These are phyloP conservation scores for Dipteronia dyeriana DNA, from an alignment of 345 rosid species.

Conservation along the genomic window DNA sequence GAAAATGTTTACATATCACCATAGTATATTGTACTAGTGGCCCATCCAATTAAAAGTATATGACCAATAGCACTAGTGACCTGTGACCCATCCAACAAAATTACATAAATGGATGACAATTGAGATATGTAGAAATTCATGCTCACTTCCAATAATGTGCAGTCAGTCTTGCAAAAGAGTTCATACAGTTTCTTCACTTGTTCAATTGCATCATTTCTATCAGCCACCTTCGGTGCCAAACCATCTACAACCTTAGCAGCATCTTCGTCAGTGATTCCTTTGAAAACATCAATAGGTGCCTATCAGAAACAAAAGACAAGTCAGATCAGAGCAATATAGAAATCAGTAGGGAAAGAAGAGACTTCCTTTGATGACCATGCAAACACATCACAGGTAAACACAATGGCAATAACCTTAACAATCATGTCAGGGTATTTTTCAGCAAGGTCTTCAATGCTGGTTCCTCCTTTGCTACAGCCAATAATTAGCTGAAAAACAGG, in stretches of 20 bases:
- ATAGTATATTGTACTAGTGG: not conserved
- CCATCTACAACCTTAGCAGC: constrained; percentile 98
- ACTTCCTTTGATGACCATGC: constrained; percentile 8
- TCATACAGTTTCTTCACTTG: constrained; percentile 97
- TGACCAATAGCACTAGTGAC: constrained; percentile 11
- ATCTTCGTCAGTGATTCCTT: constrained; percentile 95
- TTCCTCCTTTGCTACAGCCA: constrained; percentile 95
- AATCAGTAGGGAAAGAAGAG: constrained; percentile 10
- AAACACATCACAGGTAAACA: constrained; percentile 17
- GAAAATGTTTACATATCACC: not conserved
- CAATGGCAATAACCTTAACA: constrained; percentile 58
- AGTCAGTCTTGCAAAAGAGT: constrained; percentile 79
- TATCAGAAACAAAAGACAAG: constrained; percentile 31
- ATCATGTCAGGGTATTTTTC: constrained; percentile 98
- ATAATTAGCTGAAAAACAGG: constrained; percentile 75
- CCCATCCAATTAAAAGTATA: not conserved
- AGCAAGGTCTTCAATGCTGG: constrained; percentile 99
- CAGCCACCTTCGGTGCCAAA: constrained; percentile 79
- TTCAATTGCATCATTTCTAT: constrained; percentile 76
- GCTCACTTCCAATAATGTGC: constrained; percentile 97
- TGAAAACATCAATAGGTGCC: constrained; percentile 95
- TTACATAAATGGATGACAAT: not conserved
- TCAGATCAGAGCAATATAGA: constrained; percentile 15
- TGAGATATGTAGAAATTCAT: constrained; percentile 16
- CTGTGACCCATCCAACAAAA: not conserved